These are phyloP conservation scores for Fusarium sp. DNA, from an alignment of 2,329 filamentous ascomycete genomes.

Conservation along the genomic window DNA sequence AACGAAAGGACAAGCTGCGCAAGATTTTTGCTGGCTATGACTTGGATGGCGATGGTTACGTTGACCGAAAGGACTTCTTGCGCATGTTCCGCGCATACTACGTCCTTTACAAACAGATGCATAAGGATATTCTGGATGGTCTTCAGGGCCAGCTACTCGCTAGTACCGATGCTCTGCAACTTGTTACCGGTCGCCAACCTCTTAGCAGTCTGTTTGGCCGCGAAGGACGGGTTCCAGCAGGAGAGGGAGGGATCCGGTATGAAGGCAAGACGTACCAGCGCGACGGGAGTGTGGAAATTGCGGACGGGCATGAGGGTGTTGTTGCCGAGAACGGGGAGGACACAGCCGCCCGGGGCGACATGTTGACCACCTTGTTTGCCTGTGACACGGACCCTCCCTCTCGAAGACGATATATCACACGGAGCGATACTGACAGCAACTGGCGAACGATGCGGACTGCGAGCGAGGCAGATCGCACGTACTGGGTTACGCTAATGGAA, in stretches of 20 bases:
- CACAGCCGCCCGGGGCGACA: slow-evolving; percentile 69
- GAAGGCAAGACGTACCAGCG: slow-evolving; percentile 75
- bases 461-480: slow-evolving; percentile 52
- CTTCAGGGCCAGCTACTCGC: slow-evolving; percentile 83
- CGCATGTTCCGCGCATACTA: slow-evolving; percentile 95
- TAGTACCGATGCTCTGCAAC: slow-evolving; percentile 79
- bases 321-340: slow-evolving; percentile 72
- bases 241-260: slow-evolving; percentile 66
- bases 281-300: slow-evolving; percentile 74
- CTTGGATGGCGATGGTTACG: slow-evolving; percentile 86
- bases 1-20: slow-evolving; percentile 75
- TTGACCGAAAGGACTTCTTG: slow-evolving; percentile 87
- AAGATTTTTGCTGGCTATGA: slow-evolving; percentile 92
- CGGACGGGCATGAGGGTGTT: slow-evolving; percentile 67
- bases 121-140: slow-evolving; percentile 82
- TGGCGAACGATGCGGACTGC: slow-evolving; percentile 51
- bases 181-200: slow-evolving; percentile 80
- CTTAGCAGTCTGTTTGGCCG: slow-evolving; percentile 81
- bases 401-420: slow-evolving; percentile 45
- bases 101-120: slow-evolving; percentile 88
- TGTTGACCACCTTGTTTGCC: slow-evolving; percentile 67
- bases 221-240: slow-evolving; percentile 74
- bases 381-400: slow-evolving; percentile 48
- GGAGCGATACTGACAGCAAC: slow-evolving; percentile 50
- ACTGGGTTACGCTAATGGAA: slow-evolving; percentile 59